A percentile compares a stretch with the other conserved stretches of the same genome.
phyloP scores from a whole-genome alignment of 805 yeast species.

The Candida palmyrensis region DNA sequence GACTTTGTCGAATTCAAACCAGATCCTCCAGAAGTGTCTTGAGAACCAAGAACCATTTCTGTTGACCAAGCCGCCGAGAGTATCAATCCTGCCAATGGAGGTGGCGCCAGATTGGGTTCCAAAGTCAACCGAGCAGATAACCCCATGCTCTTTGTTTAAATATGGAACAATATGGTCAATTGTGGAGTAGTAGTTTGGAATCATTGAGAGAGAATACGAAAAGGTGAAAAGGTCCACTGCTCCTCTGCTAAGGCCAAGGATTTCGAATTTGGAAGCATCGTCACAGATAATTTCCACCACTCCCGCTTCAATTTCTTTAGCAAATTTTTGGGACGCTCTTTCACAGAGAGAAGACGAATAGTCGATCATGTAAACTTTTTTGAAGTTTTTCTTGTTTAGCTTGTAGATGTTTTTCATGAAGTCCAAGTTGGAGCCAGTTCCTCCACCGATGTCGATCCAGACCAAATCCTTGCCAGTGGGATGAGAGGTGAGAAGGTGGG shows the following conservation, averaged over 20 bases:
- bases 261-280: constrained; percentile 68
- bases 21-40: constrained; percentile 78
- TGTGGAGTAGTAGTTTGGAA: constrained; percentile 76
- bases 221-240: constrained; percentile 72
- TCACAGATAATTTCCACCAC: constrained; percentile 60
- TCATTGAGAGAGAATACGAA: constrained; percentile 81
- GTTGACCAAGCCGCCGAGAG: constrained; percentile 67
- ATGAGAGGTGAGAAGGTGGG: constrained; percentile 40
- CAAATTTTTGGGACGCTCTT: constrained; percentile 59
- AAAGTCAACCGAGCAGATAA: constrained; percentile 71
- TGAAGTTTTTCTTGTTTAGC: constrained; percentile 42
- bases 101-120: constrained; percentile 69
- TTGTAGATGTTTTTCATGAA: constrained; percentile 57
- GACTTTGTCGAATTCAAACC: constrained; percentile 85
- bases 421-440: constrained; percentile 81
- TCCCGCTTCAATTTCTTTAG: constrained; percentile 40
- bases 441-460: constrained; percentile 84
- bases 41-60: constrained; percentile 74
- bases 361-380: constrained; percentile 68
- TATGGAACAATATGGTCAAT: constrained; percentile 58
- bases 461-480: constrained; percentile 41
- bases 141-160: constrained; percentile 50
- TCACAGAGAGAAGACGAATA: constrained; percentile 73
- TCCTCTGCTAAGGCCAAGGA: constrained; percentile 22
- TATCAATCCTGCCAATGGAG: constrained; percentile 61